A percentile compares a stretch with the other conserved stretches of the same genome.
These are phyloP conservation scores for Crassisporium funariophilum DNA, from an alignment of 768 basidiomycete genomes.

Conservation along the genomic window DNA sequence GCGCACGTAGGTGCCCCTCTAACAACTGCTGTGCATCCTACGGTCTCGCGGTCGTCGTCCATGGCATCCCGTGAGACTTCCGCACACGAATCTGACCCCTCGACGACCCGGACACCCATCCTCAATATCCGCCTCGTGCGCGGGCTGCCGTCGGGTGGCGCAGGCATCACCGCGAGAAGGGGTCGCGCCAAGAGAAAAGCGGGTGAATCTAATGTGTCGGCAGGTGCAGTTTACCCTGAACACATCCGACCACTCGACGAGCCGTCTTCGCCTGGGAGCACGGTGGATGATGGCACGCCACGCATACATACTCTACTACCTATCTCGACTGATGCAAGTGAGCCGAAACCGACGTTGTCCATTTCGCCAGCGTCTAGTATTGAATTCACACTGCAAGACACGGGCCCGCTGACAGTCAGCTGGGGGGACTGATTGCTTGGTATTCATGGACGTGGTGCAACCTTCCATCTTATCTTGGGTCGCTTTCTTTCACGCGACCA, in stretches of 20 bases:
- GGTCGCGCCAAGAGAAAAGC: slow-evolving; percentile 20
- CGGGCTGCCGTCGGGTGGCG: slow-evolving; percentile 2
- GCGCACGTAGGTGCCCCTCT: slow-evolving; percentile 19
- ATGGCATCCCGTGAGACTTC: slow-evolving; percentile 4
- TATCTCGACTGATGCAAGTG: not conserved
- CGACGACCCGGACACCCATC: slow-evolving; percentile 14
- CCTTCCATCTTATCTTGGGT: not conserved
- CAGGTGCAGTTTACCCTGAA: not conserved
- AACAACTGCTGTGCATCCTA: slow-evolving; percentile 11
- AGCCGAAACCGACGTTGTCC: not conserved
- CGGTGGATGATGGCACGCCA: not conserved
- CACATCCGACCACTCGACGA: not conserved
- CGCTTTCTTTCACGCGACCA: not conserved
- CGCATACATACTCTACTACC: not conserved
- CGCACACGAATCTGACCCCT: slow-evolving; percentile 23
- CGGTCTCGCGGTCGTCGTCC: slow-evolving; percentile 15
- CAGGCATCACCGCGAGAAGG: slow-evolving; percentile 7
- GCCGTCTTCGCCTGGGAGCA: not conserved
- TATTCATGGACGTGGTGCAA: no score
- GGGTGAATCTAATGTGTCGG: not conserved
- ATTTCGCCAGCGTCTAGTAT: slow-evolving; percentile 6
- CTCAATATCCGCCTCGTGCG: slow-evolving; percentile 23
- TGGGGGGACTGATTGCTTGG: slow-evolving; percentile 12
- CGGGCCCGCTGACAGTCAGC: slow-evolving; percentile 23
- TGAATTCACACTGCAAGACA: slow-evolving; percentile 23